Percentiles rank a stretch among this genome's conserved stretches.
These are phyloP conservation scores for Yarrowia sp. DNA, from an alignment of 805 yeast genomes.

Conservation along the genomic window DNA sequence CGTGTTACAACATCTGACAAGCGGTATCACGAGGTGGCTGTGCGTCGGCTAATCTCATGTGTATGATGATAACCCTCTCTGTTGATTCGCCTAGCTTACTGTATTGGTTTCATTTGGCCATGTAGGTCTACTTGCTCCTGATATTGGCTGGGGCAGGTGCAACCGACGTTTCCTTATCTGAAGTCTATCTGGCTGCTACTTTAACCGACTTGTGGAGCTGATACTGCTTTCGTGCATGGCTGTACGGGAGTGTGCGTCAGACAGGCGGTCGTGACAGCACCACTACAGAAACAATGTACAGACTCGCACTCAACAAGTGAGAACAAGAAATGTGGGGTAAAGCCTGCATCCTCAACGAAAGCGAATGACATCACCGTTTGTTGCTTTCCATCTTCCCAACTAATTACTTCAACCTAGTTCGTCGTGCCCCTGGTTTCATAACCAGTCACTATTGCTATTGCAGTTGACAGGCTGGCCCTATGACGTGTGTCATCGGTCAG, in stretches of 20 bases:
- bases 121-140: neutral
- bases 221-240: slow-evolving; percentile 5
- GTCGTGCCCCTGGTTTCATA: neutral
- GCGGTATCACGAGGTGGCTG: neutral
- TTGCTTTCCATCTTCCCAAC: too few relatives aligned
- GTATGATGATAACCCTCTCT: neutral
- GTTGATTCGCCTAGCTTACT: slow-evolving; percentile 2
- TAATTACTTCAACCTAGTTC: too few relatives aligned
- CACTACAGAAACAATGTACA: slow-evolving; percentile 1
- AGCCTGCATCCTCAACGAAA: too few relatives aligned
- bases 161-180: slow-evolving; percentile 27
- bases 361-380: too few relatives aligned
- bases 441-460: neutral
- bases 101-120: neutral
- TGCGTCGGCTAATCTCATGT: neutral
- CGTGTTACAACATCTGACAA: slow-evolving; percentile 3
- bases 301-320: neutral
- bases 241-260: neutral
- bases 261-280: neutral
- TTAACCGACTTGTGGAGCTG: slow-evolving; percentile 29
- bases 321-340: too few relatives aligned
- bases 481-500: neutral
- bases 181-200: slow-evolving; percentile 19
- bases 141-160: neutral
- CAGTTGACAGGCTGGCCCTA: neutral